Evolutionary conservation across 305 asterid species (phyloP), one percentile per base, ranked within the genome.

Genomic region (Fraxinus floribunda): DNA sequence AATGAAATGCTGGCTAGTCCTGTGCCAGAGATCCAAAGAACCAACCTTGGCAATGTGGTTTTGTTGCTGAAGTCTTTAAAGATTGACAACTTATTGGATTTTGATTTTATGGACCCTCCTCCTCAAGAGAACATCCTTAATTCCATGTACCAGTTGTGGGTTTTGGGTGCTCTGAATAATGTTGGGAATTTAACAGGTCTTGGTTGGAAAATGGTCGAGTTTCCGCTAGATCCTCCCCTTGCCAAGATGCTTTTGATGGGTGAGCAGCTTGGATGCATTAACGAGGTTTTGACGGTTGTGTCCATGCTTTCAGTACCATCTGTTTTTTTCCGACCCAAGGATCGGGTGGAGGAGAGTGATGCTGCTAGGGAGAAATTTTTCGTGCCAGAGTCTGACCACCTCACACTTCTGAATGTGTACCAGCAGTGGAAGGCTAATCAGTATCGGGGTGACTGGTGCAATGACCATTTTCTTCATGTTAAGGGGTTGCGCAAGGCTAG

Each of bases 81-180:
- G 83, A 86, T 97, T 8, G 96, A 95, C 57, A 95, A 93, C 83
- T 81, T 97, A 83, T 80, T 94, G 84, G 98, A 97, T 88, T 97
- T 93, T 16, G 97, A 97, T 84, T 97, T 95, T 82, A 94, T 97
- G 98, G 99, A 97, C 35, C 98, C 99, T 4, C 99, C 97, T 29
- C 99, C 99, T 57, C 98, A 97, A 60, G 99, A 97, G 70, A 97
- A 95, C 85, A 93, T 93, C 80, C 94, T 92, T 26, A 95, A 93
- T 86, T 97, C 99, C 80, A 94, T 97, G 98, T 94, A 97, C 87
- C 98, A 97, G 85, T 84, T 94, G 83, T 97, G 99, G 99, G 98
- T 97, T 16, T 89, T 96, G 86, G 98, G 98, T 60, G 99, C 99
- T 44, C 86, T 97, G 68, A 92, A 89, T 86, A 97, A 95, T 80